phyloP scores from a whole-genome alignment of 2,329 filamentous ascomycete genomes.

The Xylariaceae sp. region DNA sequence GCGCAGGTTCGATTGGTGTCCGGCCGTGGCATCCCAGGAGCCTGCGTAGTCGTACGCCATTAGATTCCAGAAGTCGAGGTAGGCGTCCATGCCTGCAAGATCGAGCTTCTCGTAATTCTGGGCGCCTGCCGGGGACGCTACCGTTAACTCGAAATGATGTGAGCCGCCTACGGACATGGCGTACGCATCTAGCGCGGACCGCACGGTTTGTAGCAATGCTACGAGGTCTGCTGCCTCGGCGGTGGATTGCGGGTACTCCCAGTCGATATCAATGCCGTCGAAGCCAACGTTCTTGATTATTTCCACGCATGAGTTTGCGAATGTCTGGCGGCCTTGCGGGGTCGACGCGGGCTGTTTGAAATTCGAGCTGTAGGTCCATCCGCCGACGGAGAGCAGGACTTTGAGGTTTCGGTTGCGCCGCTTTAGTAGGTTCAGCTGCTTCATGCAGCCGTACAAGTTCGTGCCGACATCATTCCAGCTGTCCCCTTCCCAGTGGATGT shows the following conservation, averaged over 20 bases:
- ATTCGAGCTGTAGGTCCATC: conserved; percentile 87
- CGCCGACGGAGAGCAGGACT: conserved; percentile 79
- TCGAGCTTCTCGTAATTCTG: conserved; percentile 61
- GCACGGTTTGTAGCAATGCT: conserved; percentile 53
- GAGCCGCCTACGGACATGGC: conserved; percentile 22
- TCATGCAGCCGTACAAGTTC: conserved; percentile 84
- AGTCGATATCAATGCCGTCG: conserved; percentile 65
- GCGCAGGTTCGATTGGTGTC: conserved; percentile 78
- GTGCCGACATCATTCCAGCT: conserved; percentile 67
- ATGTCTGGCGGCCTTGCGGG: conserved; percentile 61
- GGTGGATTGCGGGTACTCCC: conserved; percentile 59
- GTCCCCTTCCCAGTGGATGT: conserved; percentile 69
- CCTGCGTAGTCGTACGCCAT: conserved; percentile 92
- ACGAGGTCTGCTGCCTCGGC: conserved; percentile 56
- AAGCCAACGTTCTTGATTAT: conserved; percentile 79
- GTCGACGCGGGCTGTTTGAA: conserved; percentile 74
- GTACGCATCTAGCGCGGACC: conserved; percentile 57
- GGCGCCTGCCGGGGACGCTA: conserved; percentile 60
- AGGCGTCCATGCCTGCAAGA: conserved; percentile 59
- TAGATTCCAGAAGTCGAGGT: conserved; percentile 71
- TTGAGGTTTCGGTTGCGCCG: conserved; percentile 77
- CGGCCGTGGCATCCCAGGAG: conserved; percentile 67
- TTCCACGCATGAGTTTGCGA: conserved; percentile 69
- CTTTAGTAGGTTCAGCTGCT: conserved; percentile 84
- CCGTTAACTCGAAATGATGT: conserved; percentile 57